Evolutionary conservation across 768 basidiomycete species (phyloP), one percentile per base, ranked within the genome.

Genomic region (Favolaschia claudopus): DNA sequence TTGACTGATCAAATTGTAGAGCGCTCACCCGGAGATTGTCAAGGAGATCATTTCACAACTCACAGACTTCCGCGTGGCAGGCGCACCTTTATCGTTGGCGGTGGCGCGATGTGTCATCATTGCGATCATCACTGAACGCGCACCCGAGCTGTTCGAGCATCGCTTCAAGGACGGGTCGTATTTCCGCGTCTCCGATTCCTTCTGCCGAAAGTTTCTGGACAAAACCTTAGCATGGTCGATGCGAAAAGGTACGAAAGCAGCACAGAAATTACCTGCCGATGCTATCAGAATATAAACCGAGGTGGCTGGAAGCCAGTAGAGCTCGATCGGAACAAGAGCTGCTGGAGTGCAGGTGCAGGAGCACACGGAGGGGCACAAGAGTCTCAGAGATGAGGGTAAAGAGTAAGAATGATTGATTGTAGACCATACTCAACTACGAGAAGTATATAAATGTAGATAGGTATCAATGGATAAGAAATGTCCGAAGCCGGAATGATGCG

Each of bases 231-330:
- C 42, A 3, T 72, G 70, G 70, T 63, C 63, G 1, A 25, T 64
- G 19, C 64, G 70, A 17, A 40, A 39, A 7, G 59, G 63, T 9
- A 74, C 74, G 28, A 40, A 65, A 33, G 72, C 74, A 0, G 70
- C 66, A 6, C 74, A 75, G 55, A 75, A 75, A 42, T 20, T 67
- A 9, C 74, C 74, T 2, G 40, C 6, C 1, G 50, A 75, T 47
- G 59, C 50, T n/a, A n/a, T n/a, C n/a, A n/a, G n/a, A n/a, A n/a
- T n/a, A n/a, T n/a, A n/a, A n/a, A n/a, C n/a, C n/a, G n/a, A n/a
- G n/a, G n/a, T n/a, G n/a, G n/a, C n/a, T n/a, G n/a, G n/a, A n/a
- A n/a, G n/a, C n/a, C n/a, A n/a, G n/a, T n/a, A n/a, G n/a, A n/a
- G n/a, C n/a, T n/a, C n/a, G n/a, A n/a, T n/a, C n/a, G n/a, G n/a